Percentiles rank a stretch among this genome's conserved stretches.
phyloP scores from a whole-genome alignment of 2,329 filamentous ascomycete genomes.

The Calonectria pauciramosa region DNA sequence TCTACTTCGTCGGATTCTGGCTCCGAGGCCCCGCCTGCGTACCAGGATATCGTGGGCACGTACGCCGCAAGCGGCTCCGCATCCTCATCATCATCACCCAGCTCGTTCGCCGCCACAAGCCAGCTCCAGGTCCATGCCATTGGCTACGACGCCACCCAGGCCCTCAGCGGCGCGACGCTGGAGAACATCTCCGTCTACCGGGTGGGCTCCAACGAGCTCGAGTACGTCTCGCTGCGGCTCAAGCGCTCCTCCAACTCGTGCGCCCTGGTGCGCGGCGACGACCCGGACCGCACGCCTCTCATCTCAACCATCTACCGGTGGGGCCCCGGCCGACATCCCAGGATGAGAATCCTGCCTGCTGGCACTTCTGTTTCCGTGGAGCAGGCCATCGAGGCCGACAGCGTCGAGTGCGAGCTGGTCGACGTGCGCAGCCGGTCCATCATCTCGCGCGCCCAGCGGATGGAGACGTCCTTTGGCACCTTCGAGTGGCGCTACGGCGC shows the following conservation, averaged over 20 bases:
- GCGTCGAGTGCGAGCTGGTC: conserved; percentile 27
- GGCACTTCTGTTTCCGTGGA: conserved; percentile 29
- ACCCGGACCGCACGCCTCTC: conserved; percentile 23
- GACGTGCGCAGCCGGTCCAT: conserved; percentile 32
- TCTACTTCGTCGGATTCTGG: neutral
- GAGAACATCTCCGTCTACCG: conserved; percentile 14
- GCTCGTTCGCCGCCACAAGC: neutral
- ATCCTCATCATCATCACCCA: neutral
- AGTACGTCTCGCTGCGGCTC: conserved; percentile 37
- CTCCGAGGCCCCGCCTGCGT: neutral
- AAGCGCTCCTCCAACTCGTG: conserved; percentile 41
- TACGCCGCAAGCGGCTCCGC: neutral
- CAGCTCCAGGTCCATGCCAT: conserved; percentile 15
- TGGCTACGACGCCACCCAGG: conserved; percentile 2
- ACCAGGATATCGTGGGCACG: neutral
- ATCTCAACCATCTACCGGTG: conserved; percentile 42
- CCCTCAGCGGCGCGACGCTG: neutral
- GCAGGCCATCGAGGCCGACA: conserved; percentile 27
- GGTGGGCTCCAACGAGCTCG: neutral
- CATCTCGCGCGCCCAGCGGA: conserved; percentile 34
- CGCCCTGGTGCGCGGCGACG: conserved; percentile 34
- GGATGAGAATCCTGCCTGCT: conserved; percentile 31
- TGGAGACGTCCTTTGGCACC: conserved; percentile 37
- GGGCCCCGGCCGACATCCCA: conserved; percentile 35
- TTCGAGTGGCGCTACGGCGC: conserved; percentile 40